Evolutionary conservation across 345 rosid genomes (phyloP), one percentile per base, ranked within the genome.

Genomic region (Salix koriyanagi): DNA sequence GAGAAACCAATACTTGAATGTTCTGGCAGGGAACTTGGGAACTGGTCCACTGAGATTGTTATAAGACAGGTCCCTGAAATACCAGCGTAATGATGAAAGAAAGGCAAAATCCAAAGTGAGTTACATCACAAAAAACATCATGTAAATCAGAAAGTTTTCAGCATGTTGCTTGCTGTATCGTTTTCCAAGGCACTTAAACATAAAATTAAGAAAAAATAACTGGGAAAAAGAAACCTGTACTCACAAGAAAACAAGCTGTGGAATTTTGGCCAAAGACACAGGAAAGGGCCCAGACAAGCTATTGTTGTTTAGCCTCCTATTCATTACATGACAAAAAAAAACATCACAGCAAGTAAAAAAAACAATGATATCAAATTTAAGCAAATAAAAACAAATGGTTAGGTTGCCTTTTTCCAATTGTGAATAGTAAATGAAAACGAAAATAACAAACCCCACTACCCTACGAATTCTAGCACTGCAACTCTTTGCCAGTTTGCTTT

Each of bases 291-390:
- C 97, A 79, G 91, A 87, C 78, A 94, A 85, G 85, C 93, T 91
- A 79, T 94, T 94, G 83, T 94, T 92, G 89, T 94, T 94, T 83
- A 94, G 87, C 86, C 98, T 92, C 89, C 98, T 94, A 81, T 56
- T 74, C 91, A 84, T 87, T 79, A 82, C 87, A 85, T 32, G 82
- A 81, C 84, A 79, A 87, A 42, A 79, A 32, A 32, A 32, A n/a
- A 21, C 71, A 80, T 65, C 56, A 61, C 42, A 78, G 54, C 16
- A 72, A 0, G 30, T 34, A 73, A 70, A 78, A 69, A 37, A 69
- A 74, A 46, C 73, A 84, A 65, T 28, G 10, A 69, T 60, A 72
- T 16, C 16, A 70, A 39, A 50, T 48, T 21, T 18, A 77, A 52
- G 5, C 6, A 18, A 28, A n/a, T 10, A 1, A 13, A 65, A 52